Percentiles rank a stretch among this genome's conserved stretches.
Conservation (phyloP, 2,329 filamentous ascomycete genomes). For the Fusarium sp. region DNA sequence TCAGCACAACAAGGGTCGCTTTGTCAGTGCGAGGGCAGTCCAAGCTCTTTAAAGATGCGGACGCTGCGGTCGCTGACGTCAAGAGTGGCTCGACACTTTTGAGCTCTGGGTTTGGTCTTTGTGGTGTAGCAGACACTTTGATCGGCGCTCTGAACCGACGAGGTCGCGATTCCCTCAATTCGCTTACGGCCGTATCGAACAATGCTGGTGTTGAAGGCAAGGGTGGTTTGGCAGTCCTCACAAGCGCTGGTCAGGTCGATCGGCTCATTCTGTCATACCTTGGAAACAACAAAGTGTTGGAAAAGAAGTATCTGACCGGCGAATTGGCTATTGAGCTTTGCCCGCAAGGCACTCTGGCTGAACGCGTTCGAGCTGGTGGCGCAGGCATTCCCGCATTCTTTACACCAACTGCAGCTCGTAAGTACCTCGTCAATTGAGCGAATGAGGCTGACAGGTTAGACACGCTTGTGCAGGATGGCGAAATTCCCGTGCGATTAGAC, state of each 20-base stretch:
- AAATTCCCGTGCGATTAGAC: slow-evolving; percentile 76
- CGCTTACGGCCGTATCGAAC: slow-evolving; percentile 84
- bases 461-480: slow-evolving; percentile 77
- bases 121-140: slow-evolving; percentile 82
- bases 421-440: slow-evolving; percentile 44
- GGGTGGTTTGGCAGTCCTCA: slow-evolving; percentile 77
- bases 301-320: slow-evolving; percentile 82
- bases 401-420: slow-evolving; percentile 80
- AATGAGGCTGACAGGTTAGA: slow-evolving; percentile 56
- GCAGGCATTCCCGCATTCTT: slow-evolving; percentile 87
- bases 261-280: slow-evolving; percentile 83
- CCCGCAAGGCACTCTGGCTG: slow-evolving; percentile 81
- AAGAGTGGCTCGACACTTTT: slow-evolving; percentile 79
- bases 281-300: slow-evolving; percentile 82
- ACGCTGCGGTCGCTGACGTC: slow-evolving; percentile 79
- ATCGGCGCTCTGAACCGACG: slow-evolving; percentile 76
- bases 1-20: slow-evolving; percentile 38
- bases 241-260: slow-evolving; percentile 77
- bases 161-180: slow-evolving; percentile 73
- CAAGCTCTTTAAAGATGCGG: slow-evolving; percentile 69
- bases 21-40: slow-evolving; percentile 49
- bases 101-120: slow-evolving; percentile 87
- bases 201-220: slow-evolving; percentile 81
- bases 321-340: slow-evolving; percentile 82
- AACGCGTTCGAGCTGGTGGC: slow-evolving; percentile 79